A percentile compares a stretch with the other conserved stretches of the same genome.
Evolutionary conservation across 768 basidiomycete species (phyloP).

Genomic region (Hygrophorus pudorinus): DNA sequence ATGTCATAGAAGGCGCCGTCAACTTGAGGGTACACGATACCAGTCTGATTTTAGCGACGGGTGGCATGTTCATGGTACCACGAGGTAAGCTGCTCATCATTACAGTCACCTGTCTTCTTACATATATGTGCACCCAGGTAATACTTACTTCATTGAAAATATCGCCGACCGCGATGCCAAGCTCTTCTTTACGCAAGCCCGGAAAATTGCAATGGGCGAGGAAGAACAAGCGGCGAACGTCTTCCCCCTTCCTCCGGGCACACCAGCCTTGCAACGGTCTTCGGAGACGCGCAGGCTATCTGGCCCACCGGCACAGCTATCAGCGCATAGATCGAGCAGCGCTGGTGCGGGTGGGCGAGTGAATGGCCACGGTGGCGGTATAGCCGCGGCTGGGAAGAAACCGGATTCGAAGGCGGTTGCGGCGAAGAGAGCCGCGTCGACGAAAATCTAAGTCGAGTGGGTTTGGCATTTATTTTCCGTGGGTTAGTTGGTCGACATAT

Average conservation of each 20-base stretch:
- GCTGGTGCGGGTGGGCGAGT: background rate
- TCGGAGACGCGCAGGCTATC: background rate
- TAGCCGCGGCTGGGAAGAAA: no score
- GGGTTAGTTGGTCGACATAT: no score
- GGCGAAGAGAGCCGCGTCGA: conserved; percentile 1
- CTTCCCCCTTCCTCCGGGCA: background rate
- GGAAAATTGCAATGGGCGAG: conserved; percentile 22
- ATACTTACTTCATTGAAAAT: conserved; percentile 86
- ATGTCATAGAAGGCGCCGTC: conserved; percentile 82
- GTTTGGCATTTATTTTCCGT: no score
- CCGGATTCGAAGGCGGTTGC: background rate
- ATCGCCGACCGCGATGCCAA: conserved; percentile 69
- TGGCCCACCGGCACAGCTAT: background rate
- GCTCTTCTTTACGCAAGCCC: conserved; percentile 91
- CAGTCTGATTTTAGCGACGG: conserved; percentile 65
- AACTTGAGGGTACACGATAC: conserved; percentile 77
- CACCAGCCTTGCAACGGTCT: conserved; percentile 2
- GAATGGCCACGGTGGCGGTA: background rate
- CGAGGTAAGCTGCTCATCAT: conserved; percentile 44
- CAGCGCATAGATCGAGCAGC: background rate
- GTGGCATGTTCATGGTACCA: conserved; percentile 85
- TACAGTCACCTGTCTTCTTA: background rate
- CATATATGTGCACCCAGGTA: conserved; percentile 40
- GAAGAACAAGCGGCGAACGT: conserved; percentile 4
- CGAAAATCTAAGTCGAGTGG: conserved; percentile 7